phyloP scores from a whole-genome alignment of 1,284 basidiomycete genomes.

The Athelia sp. region DNA sequence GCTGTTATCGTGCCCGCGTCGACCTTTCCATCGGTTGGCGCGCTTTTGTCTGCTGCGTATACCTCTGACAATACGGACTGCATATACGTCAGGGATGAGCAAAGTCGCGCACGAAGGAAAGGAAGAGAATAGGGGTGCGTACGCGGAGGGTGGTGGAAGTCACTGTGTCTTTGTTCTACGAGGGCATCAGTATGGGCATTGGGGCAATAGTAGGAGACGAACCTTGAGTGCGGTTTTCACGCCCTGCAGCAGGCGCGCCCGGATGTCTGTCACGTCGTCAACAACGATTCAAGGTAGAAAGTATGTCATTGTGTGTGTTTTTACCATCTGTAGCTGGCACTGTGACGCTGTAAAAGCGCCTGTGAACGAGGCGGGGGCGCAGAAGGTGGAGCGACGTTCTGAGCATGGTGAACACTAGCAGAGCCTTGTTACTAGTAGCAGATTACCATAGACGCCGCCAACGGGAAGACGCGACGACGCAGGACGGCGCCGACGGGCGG shows the following conservation, averaged over 20 bases:
- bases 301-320: no score
- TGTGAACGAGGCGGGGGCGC: no score
- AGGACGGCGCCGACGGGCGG: no score
- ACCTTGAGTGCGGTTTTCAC: conserved; percentile 67
- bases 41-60: conserved; percentile 58
- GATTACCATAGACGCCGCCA: no score
- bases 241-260: conserved; percentile 35
- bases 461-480: no score
- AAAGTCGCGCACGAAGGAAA: no score
- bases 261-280: conserved; percentile 34
- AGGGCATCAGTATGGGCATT: conserved; percentile 3
- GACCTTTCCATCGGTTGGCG: conserved; percentile 34
- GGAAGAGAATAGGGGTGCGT: conserved; percentile 17
- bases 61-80: conserved; percentile 68
- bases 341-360: no score
- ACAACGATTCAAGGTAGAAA: background rate
- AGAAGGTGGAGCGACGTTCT: no score
- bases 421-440: no score
- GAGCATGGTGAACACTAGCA: no score
- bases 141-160: conserved; percentile 61
- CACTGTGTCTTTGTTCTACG: conserved; percentile 47
- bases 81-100: background rate
- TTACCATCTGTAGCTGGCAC: background rate
- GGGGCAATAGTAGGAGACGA: conserved; percentile 5
- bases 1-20: conserved; percentile 38